Base-by-base conservation (phyloP, 371 early-diverging fungal species). In the Umbelopsis sp. region DNA sequence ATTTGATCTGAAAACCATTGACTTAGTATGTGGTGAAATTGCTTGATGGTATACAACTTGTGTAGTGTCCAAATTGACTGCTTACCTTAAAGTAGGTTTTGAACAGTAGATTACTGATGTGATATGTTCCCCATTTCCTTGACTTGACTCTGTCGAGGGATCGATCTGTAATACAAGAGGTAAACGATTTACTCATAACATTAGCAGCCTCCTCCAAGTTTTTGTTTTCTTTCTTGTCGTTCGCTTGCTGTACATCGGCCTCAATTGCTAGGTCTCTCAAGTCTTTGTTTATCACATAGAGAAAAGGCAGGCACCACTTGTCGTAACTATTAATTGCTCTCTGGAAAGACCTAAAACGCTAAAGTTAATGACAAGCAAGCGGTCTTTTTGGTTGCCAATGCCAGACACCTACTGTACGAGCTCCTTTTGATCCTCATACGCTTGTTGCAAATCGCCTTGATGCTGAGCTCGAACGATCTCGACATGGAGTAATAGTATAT, bases 111-210 rank as follows among this genome's bases (percentile, higher is more conserved):
- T 92, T 93, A 65, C 89, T 89, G 74, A 96, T 86, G 66, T 82
- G 88, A 73, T 94, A 97, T 0, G 94, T 94, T 16, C 97, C 97
- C 89, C 93, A 94, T 69, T 94, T 95, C 44, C 94, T 88, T 22
- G 96, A 94, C n/a, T 71, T 65, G 6, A 68, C 66, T 10, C 85
- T 57, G 6, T 82, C 67, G 0, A 70, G 72, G 50, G 86, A 90
- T 84, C 95, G 79, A 71, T 97, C 97, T 2, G 92, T 96, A 65
- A 93, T 86, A 74, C 97, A 96, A 18, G 82, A 67, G 0, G 92
- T 86, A 70, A 97, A 96, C 4, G 94, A 89, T 76, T 93, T 94
- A 84, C 93, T 96, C 65, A 96, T 87, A 0, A 87, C 79, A 63
- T 95, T 87, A 20, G 94, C 95, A 22, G 95, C 91, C 52, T 94